Conservation (phyloP, 805 yeast species). For the Lipomyces sp. region DNA sequence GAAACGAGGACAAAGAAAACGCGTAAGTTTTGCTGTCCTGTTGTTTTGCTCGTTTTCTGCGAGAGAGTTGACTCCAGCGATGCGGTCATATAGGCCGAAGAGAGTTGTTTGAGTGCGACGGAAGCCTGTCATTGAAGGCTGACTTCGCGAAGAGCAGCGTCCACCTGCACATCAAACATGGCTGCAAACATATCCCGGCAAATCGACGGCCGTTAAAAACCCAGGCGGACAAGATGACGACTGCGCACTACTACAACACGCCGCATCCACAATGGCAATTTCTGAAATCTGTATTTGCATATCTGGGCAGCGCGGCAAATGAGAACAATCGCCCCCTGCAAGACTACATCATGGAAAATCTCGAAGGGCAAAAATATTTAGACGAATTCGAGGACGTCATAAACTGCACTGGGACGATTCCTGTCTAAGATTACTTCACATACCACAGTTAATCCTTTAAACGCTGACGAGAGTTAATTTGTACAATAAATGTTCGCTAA, state of each 20-base stretch:
- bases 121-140: conserved; percentile 7
- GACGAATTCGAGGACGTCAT: conserved; percentile 10
- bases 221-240: neutral
- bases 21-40: neutral
- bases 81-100: conserved; percentile 2
- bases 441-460: neutral
- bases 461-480: neutral
- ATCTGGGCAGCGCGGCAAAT: neutral
- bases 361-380: conserved; percentile 9
- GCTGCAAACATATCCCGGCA: conserved; percentile 14
- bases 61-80: neutral
- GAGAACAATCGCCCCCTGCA: conserved; percentile 10
- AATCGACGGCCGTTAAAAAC: conserved; percentile 14
- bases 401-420: neutral
- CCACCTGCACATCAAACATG: conserved; percentile 8
- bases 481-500: no score
- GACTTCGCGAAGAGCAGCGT: conserved; percentile 4
- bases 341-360: conserved; percentile 7
- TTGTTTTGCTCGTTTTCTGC: no score
- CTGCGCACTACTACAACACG: neutral
- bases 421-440: neutral
- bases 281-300: conserved; percentile 5
- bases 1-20: conserved; percentile 11
- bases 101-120: conserved; percentile 15
- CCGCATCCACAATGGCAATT: conserved; percentile 12